phyloP scores from a whole-genome alignment of 208 protist genomes.

The Naegleria fowleri region DNA sequence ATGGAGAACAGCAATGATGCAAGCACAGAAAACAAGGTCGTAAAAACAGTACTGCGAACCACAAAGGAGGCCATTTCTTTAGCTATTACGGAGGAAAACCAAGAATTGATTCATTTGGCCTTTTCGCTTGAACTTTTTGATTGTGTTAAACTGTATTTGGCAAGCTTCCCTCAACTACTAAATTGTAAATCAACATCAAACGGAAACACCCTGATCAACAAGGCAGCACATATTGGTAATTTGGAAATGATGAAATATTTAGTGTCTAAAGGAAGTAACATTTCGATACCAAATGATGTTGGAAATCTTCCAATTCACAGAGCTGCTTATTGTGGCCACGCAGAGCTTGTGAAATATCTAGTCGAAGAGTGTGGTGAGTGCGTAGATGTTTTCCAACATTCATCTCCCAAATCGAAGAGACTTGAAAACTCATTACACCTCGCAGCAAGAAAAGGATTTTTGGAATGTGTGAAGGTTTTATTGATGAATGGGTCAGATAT shows the following conservation, averaged over 20 bases:
- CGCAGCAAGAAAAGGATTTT: background rate
- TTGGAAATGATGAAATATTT: background rate
- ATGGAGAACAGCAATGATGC: background rate
- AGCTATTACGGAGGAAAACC: background rate
- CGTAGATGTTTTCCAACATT: background rate
- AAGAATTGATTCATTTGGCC: background rate
- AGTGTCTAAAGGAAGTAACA: background rate
- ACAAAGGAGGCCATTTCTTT: background rate
- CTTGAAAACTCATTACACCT: background rate
- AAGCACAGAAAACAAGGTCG: background rate
- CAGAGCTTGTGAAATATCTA: background rate
- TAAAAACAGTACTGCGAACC: background rate
- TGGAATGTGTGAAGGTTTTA: background rate
- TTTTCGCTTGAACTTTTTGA: background rate
- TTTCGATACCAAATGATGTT: background rate
- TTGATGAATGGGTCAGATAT: background rate
- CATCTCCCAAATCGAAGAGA: background rate
- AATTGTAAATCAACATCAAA: background rate
- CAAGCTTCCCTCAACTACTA: background rate
- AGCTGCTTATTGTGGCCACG: background rate
- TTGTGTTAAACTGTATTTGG: background rate
- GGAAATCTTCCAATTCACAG: background rate
- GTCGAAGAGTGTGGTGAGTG: background rate
- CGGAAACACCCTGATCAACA: background rate
- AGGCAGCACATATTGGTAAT: background rate